A percentile compares a stretch with the other conserved stretches of the same genome.
These are phyloP conservation scores for Candida coleopterorum DNA, from an alignment of 805 yeast genomes.

Conservation along the genomic window DNA sequence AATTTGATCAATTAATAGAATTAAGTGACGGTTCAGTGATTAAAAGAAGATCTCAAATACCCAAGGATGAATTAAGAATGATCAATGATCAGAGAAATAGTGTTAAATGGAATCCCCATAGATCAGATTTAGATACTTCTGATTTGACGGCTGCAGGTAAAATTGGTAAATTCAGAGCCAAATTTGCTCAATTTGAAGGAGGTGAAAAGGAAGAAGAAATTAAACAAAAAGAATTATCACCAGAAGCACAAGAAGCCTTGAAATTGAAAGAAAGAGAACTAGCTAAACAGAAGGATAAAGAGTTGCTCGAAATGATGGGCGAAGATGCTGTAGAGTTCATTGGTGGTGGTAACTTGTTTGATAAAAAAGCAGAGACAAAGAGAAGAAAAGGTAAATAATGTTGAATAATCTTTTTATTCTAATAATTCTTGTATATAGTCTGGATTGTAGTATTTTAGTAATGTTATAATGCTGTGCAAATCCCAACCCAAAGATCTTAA, in stretches of 20 bases:
- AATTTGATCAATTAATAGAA: conserved; percentile 85
- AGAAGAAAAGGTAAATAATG: conserved; percentile 13
- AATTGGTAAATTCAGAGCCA: conserved; percentile 68
- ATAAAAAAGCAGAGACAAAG: conserved; percentile 43
- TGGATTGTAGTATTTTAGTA: conserved; percentile 1
- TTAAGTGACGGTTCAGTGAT: conserved; percentile 92
- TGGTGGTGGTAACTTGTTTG: conserved; percentile 46
- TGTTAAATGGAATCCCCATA: conserved; percentile 83
- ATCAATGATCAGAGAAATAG: conserved; percentile 85
- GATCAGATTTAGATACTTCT: conserved; percentile 66
- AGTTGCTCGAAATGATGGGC: conserved; percentile 57
- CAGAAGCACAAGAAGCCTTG: conserved; percentile 11
- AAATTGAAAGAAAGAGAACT: conserved; percentile 11
- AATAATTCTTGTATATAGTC: no score
- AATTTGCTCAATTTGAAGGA: conserved; percentile 34
- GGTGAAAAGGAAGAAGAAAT: conserved; percentile 15
- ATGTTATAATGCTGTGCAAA: conserved; percentile 6
- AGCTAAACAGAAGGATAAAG: conserved; percentile 27
- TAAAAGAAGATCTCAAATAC: conserved; percentile 77
- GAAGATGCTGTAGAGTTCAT: conserved; percentile 51
- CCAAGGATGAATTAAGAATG: conserved; percentile 80
- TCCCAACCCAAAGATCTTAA: conserved; percentile 24
- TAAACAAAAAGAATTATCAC: conserved; percentile 34
- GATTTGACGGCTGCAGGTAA: conserved; percentile 86
- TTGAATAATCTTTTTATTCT: no score